Evolutionary conservation across 345 rosid species (phyloP), one percentile per base, ranked within the genome.

Genomic region (Anacardium occidentale): DNA sequence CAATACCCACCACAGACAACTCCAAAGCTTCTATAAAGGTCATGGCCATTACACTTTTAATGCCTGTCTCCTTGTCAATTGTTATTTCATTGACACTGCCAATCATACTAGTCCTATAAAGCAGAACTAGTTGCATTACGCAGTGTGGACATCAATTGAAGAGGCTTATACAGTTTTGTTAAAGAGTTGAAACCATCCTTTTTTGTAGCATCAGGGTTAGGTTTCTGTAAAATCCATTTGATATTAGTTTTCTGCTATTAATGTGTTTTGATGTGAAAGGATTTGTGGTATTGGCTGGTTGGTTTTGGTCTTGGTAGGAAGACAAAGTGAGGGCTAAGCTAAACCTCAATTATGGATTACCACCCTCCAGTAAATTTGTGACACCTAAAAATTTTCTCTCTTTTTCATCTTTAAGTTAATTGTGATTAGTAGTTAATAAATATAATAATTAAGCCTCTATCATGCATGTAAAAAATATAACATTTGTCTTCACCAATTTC

Each of bases 81-180:
- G 61, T 69, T 62, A 15, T 56, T 25, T 78, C 71, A 7, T 59
- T 73, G 22, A 62, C 69, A 52, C 60, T 68, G 4, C 76, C 64
- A 50, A 64, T 69, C 12, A 57, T 64, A 42, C 61, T 70, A 60
- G 58, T 55, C 42, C 34, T 54, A 7, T 37, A 55, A 71, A 61
- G 65, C 50, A 13, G 48, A 60, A 5, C 42, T 37, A 37, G 42
- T 21, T 54, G 71, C 60, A 54, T 29, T 54, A 63, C 57, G 53
- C n/a, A 7, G 48, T 2, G 12, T 21, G 22, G 48, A 60, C 20
- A 62, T 56, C 42, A 7, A 37, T 37, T 9, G 9, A 75, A 68
- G 75, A 65, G 74, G 29, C 64, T 7, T 56, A 64, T 7, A 56
- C 64, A 75, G 68, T 81, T 81, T 78, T 78, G 80, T 75, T 75